These are phyloP conservation scores for Cantharellus cinnabarinus DNA, from an alignment of 768 basidiomycete genomes.

Conservation along the genomic window DNA sequence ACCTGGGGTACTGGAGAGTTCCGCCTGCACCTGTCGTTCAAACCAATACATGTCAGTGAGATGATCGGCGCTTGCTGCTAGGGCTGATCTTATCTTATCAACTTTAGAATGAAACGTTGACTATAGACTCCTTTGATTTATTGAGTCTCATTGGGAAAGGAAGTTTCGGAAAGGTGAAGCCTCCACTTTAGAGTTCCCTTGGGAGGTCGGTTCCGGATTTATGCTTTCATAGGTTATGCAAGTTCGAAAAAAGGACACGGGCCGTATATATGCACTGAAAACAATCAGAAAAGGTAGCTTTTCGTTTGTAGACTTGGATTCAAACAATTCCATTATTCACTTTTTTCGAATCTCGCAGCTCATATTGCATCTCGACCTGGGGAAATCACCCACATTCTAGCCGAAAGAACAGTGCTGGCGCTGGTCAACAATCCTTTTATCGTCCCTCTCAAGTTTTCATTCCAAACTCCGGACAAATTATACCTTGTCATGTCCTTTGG, in stretches of 20 bases:
- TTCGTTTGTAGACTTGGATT: not conserved
- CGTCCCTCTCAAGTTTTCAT: constrained; percentile 96
- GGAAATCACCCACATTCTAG: constrained; percentile 95
- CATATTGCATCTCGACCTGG: constrained; percentile 91
- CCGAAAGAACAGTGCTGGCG: constrained; percentile 89
- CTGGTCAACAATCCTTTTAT: constrained; percentile 98
- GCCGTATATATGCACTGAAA: constrained; percentile 93
- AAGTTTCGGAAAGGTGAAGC: constrained; percentile 75
- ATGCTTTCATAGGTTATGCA: constrained; percentile 46
- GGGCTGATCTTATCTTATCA: not conserved
- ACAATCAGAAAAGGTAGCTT: constrained; percentile 75
- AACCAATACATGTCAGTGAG: constrained; percentile 40
- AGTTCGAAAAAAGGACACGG: constrained; percentile 95
- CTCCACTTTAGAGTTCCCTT: not conserved
- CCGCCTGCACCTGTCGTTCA: constrained; percentile 90
- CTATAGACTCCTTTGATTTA: constrained; percentile 92
- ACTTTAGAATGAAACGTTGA: constrained; percentile 39
- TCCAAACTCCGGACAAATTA: constrained; percentile 93
- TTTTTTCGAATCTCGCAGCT: not conserved
- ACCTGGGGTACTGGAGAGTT: constrained; percentile 75
- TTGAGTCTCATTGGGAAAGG: constrained; percentile 98
- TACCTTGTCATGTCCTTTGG: constrained; percentile 96
- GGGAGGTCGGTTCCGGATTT: not conserved
- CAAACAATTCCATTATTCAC: not conserved
- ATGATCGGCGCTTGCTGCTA: not conserved